Conservation (phyloP, 192 early-diverging fungal species). For the Linnemannia elongata region DNA sequence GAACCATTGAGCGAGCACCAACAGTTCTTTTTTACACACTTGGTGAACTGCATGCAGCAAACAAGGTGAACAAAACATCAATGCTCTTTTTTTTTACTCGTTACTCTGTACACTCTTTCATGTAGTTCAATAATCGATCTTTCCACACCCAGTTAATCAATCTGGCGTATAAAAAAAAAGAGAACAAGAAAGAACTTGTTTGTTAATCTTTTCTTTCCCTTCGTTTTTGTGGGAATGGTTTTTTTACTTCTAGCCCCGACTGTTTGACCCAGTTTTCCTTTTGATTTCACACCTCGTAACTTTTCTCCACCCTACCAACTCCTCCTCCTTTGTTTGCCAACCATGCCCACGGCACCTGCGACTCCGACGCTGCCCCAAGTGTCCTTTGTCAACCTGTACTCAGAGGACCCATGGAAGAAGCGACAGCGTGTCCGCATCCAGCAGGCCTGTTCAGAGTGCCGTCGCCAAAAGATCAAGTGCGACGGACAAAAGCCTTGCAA, state of each 20-base stretch:
- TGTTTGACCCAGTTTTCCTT: background rate
- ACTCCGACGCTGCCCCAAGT: slow-evolving; percentile 49
- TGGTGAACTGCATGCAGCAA: slow-evolving; percentile 6
- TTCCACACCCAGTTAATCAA: background rate
- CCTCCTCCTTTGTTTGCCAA: background rate
- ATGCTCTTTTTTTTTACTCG: background rate
- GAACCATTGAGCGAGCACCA: background rate
- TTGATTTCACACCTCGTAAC: background rate
- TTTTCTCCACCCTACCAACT: background rate
- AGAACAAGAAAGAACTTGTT: background rate
- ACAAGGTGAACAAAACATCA: background rate
- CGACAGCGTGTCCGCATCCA: slow-evolving; percentile 60
- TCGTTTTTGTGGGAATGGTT: background rate
- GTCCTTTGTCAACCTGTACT: slow-evolving; percentile 57
- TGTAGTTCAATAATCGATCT: background rate
- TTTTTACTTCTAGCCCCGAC: background rate
- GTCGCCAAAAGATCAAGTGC: slow-evolving; percentile 61
- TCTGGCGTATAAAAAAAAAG: background rate
- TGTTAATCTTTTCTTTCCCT: background rate
- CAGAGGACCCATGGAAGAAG: slow-evolving; percentile 58
- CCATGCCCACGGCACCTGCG: slow-evolving; percentile 50
- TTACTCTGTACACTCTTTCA: background rate
- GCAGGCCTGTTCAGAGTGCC: slow-evolving; percentile 59
- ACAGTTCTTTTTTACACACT: background rate
- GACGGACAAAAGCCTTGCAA: slow-evolving; percentile 61